These are phyloP conservation scores for Penicillium sp. DNA, from an alignment of 2,329 filamentous ascomycete species.

Conservation along the genomic window DNA sequence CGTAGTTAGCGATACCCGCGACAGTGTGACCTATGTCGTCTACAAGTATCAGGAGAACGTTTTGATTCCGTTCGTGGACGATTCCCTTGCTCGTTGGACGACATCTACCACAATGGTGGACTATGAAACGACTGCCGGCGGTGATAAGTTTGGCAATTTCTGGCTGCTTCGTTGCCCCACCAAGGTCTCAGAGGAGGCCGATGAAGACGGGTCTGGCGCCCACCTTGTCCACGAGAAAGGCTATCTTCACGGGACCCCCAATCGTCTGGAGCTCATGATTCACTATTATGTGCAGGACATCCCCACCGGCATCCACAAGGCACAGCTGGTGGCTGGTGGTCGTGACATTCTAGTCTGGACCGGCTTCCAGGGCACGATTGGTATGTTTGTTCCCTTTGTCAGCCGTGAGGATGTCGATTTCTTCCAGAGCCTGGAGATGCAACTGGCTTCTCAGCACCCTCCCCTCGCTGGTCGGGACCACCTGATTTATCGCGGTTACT, in stretches of 20 bases:
- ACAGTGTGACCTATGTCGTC: slow-evolving; percentile 87
- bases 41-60: slow-evolving; percentile 93
- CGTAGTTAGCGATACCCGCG: slow-evolving; percentile 86
- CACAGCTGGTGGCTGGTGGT: slow-evolving; percentile 84
- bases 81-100: slow-evolving; percentile 86
- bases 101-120: slow-evolving; percentile 92
- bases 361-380: slow-evolving; percentile 91
- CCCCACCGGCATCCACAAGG: slow-evolving; percentile 85
- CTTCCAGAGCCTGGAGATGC: slow-evolving; percentile 90
- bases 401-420: slow-evolving; percentile 95
- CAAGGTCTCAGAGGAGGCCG: slow-evolving; percentile 83
- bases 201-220: slow-evolving; percentile 86
- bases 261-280: slow-evolving; percentile 79
- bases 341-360: slow-evolving; percentile 92
- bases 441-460: slow-evolving; percentile 81
- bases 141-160: slow-evolving; percentile 96
- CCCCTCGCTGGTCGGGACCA: slow-evolving; percentile 92
- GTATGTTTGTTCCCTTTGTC: slow-evolving; percentile 88
- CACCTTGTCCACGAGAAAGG: slow-evolving; percentile 88
- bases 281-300: slow-evolving; percentile 94
- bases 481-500: slow-evolving; percentile 93
- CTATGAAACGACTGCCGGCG: slow-evolving; percentile 92
- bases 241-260: slow-evolving; percentile 87
- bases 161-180: slow-evolving; percentile 87
- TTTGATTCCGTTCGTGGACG: slow-evolving; percentile 90